Evolutionary conservation across 2,329 filamentous ascomycete genomes (phyloP), one percentile per base, ranked within the genome.

Genomic region (Tolypocladium tropicale): DNA sequence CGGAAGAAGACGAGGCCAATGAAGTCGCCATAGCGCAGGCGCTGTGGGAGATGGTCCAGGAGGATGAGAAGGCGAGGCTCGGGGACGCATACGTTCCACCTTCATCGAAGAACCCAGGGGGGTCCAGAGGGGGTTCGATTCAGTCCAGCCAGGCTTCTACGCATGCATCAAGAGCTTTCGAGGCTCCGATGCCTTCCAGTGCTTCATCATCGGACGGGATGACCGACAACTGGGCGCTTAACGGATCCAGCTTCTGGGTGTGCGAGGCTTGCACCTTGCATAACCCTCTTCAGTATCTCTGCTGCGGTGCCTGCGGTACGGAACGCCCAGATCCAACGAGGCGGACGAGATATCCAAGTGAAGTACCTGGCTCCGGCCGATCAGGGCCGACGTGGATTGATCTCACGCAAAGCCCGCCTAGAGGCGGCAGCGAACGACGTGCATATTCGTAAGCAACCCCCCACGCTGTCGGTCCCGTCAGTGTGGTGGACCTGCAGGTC

Each of bases 1-100:
- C 90, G 0, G 90, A 95, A 61, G 89, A 95, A 68, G 90, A 96
- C 55, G 86, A 91, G 62, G 92, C 90, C 4, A 95, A 96, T 63
- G 90, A 96, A 56, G 79, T 82, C 28, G 92, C 92, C 6, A 95
- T 96, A 58, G 84, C 90, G 54, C 84, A 92, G 65, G 91, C 91
- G 0, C 76, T 95, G 34, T 91, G 89, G 75, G 92, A 96, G 64
- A 76, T 96, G 21, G 86, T 94, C 30, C 88, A 95, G 66, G 85
- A 95, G 67, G 62, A 95, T 59, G 81, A 88, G 59, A 72, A 69
- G 59, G 65, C 65, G 41, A 78, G 77, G 62, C 80, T 83, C 60
- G 81, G 83, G n/a, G 70, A 74, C 55, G 76, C 72, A 18, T 79
- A 84, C 64, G 74, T 80, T 55, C 65, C 68, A 57, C 71, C 74